Conservation (phyloP, 2,329 filamentous ascomycete genomes). For the Ascocoryne sarcoides region DNA sequence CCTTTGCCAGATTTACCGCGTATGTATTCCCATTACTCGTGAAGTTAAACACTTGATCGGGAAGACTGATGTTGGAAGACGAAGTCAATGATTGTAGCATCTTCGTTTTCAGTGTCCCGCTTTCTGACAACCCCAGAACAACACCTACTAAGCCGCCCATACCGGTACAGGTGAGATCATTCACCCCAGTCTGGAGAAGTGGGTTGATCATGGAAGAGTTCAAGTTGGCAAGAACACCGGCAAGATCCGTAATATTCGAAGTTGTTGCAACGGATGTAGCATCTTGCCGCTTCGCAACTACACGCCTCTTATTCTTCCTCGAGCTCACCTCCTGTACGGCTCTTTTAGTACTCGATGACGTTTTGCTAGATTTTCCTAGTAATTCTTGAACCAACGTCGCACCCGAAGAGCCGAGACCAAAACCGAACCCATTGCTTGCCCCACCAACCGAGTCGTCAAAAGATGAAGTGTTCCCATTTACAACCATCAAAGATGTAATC, state of each 20-base stretch:
- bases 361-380: constrained; percentile 14
- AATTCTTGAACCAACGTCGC: constrained; percentile 27
- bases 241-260: constrained; percentile 4
- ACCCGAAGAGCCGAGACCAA: constrained; percentile 29
- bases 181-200: constrained; percentile 25
- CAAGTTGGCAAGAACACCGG: constrained; percentile 15
- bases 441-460: constrained; percentile 32
- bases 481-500: too few species aligned
- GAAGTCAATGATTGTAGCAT: not conserved
- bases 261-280: not conserved
- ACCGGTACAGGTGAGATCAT: constrained; percentile 29
- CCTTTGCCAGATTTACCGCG: constrained; percentile 1
- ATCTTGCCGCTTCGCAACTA: not conserved
- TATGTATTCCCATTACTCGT: not conserved
- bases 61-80: not conserved
- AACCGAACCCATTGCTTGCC: constrained; percentile 30
- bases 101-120: constrained; percentile 18
- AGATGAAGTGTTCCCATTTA: constrained; percentile 17
- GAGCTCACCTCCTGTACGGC: not conserved
- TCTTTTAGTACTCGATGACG: not conserved
- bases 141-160: constrained; percentile 28
- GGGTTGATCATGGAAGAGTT: constrained; percentile 26
- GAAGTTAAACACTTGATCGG: not conserved
- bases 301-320: not conserved
- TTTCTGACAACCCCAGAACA: constrained; percentile 20